phyloP scores from a whole-genome alignment of 2,329 filamentous ascomycete species.

The Hortaea sp. region DNA sequence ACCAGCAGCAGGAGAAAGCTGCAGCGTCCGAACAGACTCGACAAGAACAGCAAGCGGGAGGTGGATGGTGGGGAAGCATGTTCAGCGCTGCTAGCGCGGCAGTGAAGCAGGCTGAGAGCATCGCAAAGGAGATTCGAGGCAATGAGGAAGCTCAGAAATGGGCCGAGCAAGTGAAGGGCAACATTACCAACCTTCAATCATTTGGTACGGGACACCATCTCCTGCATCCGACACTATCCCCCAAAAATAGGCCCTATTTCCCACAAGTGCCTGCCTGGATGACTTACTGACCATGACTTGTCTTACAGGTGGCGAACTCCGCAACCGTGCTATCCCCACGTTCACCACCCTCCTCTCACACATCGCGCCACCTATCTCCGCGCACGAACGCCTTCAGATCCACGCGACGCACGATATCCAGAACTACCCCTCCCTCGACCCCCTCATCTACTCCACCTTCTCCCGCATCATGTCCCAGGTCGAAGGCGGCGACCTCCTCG shows the following conservation, averaged over 20 bases:
- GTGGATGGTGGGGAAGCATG: constrained; percentile 83
- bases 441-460: constrained; percentile 84
- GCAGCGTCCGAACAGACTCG: background rate
- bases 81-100: constrained; percentile 72
- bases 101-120: constrained; percentile 83
- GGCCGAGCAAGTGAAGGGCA: constrained; percentile 87
- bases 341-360: constrained; percentile 93
- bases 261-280: no score
- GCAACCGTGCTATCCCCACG: constrained; percentile 78
- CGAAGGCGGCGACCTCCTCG: constrained; percentile 87
- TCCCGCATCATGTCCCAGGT: constrained; percentile 97
- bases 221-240: no score
- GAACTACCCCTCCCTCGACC: constrained; percentile 88
- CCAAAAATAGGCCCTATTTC: no score
- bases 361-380: constrained; percentile 88
- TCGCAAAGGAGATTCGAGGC: constrained; percentile 88
- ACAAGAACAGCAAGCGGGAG: constrained; percentile 46
- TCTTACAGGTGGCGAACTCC: constrained; percentile 67
- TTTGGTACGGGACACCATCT: constrained; percentile 47
- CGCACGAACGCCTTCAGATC: constrained; percentile 92
- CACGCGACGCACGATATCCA: constrained; percentile 95
- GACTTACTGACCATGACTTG: background rate
- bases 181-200: constrained; percentile 67
- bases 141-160: constrained; percentile 95
- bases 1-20: constrained; percentile 7